A percentile compares a stretch with the other conserved stretches of the same genome.
phyloP scores from a whole-genome alignment of 2,329 filamentous ascomycete genomes.

The Verticillium dahliae region DNA sequence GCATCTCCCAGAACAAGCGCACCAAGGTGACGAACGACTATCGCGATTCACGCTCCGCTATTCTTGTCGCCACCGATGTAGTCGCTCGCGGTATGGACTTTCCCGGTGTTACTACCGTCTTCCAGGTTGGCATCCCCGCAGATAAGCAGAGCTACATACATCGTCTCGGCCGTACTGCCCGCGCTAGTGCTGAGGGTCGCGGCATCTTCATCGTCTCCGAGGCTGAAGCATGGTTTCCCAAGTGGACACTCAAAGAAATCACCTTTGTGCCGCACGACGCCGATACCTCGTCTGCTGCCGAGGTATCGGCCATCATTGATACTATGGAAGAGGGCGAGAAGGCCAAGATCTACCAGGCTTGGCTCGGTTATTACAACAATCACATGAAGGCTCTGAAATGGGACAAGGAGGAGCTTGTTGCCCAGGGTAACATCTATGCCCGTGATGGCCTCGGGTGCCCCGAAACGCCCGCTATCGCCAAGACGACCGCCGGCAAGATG shows the following conservation, averaged over 20 bases:
- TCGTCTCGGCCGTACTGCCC: conserved; percentile 59
- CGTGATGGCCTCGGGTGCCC: conserved; percentile 36
- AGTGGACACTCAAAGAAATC: conserved; percentile 46
- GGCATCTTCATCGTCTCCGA: conserved; percentile 53
- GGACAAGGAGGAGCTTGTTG: conserved; percentile 38
- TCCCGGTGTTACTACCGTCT: conserved; percentile 60
- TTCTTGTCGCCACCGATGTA: conserved; percentile 65
- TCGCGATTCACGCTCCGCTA: conserved; percentile 42
- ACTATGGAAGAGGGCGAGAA: conserved; percentile 37
- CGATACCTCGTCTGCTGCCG: conserved; percentile 33
- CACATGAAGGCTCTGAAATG: conserved; percentile 37
- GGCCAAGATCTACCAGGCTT: conserved; percentile 47
- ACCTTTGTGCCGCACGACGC: conserved; percentile 38
- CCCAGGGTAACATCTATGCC: conserved; percentile 44
- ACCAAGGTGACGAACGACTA: conserved; percentile 55
- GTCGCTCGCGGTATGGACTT: conserved; percentile 69
- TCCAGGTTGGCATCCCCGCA: conserved; percentile 54
- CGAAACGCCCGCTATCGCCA: conserved; percentile 39
- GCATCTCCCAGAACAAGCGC: conserved; percentile 42
- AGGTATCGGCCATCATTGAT: conserved; percentile 31
- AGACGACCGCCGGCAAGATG: conserved; percentile 49
- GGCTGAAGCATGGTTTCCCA: conserved; percentile 43
- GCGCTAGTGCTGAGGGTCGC: conserved; percentile 56
- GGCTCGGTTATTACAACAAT: conserved; percentile 50
- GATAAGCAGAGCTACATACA: conserved; percentile 62